Conservation (phyloP, 139 green algal species). For the Chlorella sp. region DNA sequence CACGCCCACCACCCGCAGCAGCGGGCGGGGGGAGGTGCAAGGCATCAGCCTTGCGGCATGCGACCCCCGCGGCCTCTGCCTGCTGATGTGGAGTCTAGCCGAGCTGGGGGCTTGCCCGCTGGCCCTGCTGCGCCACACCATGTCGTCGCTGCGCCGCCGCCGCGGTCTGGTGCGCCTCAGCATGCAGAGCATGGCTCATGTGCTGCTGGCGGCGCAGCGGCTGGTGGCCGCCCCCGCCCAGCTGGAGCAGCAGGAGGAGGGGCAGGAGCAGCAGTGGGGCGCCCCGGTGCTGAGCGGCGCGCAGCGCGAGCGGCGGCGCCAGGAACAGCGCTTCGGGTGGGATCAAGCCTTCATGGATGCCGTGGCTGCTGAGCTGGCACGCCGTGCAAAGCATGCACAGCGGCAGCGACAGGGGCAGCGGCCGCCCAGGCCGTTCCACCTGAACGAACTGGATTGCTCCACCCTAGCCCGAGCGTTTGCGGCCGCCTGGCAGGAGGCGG, state of each 20-base stretch:
- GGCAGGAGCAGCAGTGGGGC: neutral
- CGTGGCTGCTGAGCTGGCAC: slow-evolving; percentile 16
- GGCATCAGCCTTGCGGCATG: neutral
- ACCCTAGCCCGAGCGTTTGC: neutral
- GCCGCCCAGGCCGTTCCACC: neutral
- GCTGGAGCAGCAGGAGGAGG: neutral
- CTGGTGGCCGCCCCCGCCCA: neutral
- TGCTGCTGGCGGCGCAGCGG: neutral
- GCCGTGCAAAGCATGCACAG: neutral
- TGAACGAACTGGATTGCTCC: neutral
- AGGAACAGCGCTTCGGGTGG: neutral
- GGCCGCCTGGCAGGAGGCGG: neutral
- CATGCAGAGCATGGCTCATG: slow-evolving; percentile 18
- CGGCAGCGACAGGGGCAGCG: neutral
- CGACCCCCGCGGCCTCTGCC: neutral
- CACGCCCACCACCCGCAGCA: no score
- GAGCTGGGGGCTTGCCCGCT: neutral
- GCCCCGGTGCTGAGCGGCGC: no score
- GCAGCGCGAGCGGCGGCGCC: neutral
- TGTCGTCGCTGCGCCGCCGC: neutral
- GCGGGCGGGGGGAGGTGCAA: no score
- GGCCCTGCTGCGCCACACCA: neutral
- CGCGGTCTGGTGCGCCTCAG: neutral
- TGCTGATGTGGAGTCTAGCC: slow-evolving; percentile 34
- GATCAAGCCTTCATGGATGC: slow-evolving; percentile 6